Conservation (phyloP, 176 grass and related monocot genomes). For the Secale cereale region DNA sequence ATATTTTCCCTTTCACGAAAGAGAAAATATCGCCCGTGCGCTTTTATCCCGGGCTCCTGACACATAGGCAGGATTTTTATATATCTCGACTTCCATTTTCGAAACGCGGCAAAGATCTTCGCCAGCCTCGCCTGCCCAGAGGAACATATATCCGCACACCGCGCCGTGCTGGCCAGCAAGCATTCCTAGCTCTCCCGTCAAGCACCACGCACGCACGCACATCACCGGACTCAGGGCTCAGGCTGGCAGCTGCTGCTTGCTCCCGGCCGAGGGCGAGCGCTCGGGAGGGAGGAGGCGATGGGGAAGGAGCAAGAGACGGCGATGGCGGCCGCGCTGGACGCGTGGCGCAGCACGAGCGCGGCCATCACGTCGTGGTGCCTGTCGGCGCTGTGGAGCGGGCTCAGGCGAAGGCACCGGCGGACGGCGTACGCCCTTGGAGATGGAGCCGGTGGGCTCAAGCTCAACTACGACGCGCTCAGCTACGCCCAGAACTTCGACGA, state of each 20-base stretch:
- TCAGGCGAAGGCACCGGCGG: constrained; percentile 10
- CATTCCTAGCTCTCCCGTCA: not conserved
- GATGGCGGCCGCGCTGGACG: constrained; percentile 5
- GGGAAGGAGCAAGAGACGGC: not conserved
- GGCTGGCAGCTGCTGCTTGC: not conserved
- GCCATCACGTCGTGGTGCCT: constrained; percentile 34
- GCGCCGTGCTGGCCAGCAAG: not conserved
- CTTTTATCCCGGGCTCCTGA: not conserved
- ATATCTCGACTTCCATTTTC: not conserved
- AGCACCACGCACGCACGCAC: not conserved
- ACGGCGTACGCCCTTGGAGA: constrained; percentile 17
- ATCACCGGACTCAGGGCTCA: not conserved
- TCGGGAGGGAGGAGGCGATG: not conserved
- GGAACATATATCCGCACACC: too few species aligned
- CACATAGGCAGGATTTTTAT: not conserved
- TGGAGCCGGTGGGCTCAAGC: constrained; percentile 43
- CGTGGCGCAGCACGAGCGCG: not conserved
- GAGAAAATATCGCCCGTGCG: not conserved
- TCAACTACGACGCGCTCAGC: constrained; percentile 61
- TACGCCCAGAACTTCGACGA: constrained; percentile 67
- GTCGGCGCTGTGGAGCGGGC: constrained; percentile 33
- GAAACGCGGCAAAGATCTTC: not conserved
- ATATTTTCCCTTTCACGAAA: not conserved
- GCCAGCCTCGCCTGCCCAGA: not conserved
- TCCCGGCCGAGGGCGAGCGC: not conserved